Evolutionary conservation across 2,329 filamentous ascomycete genomes (phyloP), one percentile per base, ranked within the genome.

Genomic region (Aspergillus chevalieri): DNA sequence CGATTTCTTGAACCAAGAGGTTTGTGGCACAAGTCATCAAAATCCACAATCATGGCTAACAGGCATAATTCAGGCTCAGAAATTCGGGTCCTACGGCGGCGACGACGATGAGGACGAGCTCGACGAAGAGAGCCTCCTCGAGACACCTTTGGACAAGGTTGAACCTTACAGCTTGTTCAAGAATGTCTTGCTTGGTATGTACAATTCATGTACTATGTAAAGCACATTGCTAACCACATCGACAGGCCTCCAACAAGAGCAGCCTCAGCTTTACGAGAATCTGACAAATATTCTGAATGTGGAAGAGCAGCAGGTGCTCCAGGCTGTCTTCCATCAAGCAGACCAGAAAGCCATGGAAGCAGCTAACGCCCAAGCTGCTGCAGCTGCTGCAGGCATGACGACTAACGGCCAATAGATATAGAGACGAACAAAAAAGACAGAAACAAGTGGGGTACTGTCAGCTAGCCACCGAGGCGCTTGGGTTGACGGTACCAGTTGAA

Each of bases 121-220:
- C 15, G 92, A 97, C 68, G 93, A 97, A 62, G 92, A 91, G 67
- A 87, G 89, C 51, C 77, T 97, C 46, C 81, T 98, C 2, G 93
- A 98, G 71, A 95, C 92, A 10, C 91, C 92, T 14, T 78, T 98
- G 21, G 93, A 98, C 70, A 93, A 93, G 74, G 80, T 98, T 54
- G 93, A 98, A 72, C 91, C 92, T 2, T 98, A 98, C 64, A 81
- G 85, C 65, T 77, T 95, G 54, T 96, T 98, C 80, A 86, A 89
- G 67, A 78, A 81, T 53, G 85, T 88, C 15, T 76, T 97, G 57
- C 71, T 92, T 65, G 86, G 91, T 95, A 83, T 70, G 88, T 82
- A 21, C 7, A 21, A 42, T 33, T 21, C 9, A 14, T 28, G 42
- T 7, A 22, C 21, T 21, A 6, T 21, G 5, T 10, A 38, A 4